phyloP scores from a whole-genome alignment of 1,284 basidiomycete species.

The Pascua sp. region DNA sequence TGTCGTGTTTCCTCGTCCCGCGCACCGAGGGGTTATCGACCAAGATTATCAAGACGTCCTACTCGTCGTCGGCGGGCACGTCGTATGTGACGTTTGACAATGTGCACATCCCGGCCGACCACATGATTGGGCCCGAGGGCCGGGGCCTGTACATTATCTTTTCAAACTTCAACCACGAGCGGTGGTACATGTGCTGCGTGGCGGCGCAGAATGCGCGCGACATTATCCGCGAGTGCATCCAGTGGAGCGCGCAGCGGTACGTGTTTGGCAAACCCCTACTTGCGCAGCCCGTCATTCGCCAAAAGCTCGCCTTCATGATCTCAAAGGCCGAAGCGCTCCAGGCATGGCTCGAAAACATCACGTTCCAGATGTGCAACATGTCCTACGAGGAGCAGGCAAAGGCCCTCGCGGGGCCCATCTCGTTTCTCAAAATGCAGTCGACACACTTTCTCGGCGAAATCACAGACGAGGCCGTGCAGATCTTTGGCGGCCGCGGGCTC shows the following conservation, averaged over 20 bases:
- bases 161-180: conserved; percentile 48
- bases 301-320: conserved; percentile 72
- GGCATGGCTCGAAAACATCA: conserved; percentile 83
- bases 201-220: conserved; percentile 36
- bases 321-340: conserved; percentile 77
- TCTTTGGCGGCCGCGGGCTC: conserved; percentile 38
- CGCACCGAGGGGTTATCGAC: conserved; percentile 75
- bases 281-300: conserved; percentile 75
- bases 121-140: conserved; percentile 79
- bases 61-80: conserved; percentile 73
- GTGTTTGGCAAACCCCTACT: conserved; percentile 83
- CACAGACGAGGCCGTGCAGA: conserved; percentile 54
- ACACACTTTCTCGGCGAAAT: conserved; percentile 49
- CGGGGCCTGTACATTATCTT: conserved; percentile 74
- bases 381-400: conserved; percentile 64
- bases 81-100: conserved; percentile 85
- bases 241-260: conserved; percentile 70
- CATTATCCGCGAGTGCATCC: conserved; percentile 48
- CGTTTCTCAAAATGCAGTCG: conserved; percentile 60
- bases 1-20: conserved; percentile 78
- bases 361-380: conserved; percentile 88
- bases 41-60: conserved; percentile 77
- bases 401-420: conserved; percentile 48
- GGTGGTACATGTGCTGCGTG: conserved; percentile 47
- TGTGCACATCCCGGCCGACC: conserved; percentile 76